Conservation (phyloP, 768 basidiomycete genomes). For the Serendipita sp. region DNA sequence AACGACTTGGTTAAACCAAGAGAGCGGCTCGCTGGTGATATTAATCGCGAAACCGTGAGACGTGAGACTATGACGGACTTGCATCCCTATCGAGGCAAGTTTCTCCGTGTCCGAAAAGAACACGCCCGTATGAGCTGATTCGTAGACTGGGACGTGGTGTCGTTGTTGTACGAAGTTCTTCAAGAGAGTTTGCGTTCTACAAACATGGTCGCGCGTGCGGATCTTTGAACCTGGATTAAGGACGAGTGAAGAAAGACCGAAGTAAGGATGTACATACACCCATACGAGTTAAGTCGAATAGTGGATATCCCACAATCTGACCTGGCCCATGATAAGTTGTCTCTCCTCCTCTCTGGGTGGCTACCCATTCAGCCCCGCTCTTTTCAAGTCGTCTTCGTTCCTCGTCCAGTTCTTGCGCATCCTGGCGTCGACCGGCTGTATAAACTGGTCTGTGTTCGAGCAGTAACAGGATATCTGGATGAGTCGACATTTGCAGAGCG, state of each 20-base stretch:
- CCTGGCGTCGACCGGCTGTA: constrained; percentile 81
- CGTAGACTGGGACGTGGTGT: constrained; percentile 39
- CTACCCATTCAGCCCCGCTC: constrained; percentile 77
- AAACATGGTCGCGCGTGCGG: constrained; percentile 66
- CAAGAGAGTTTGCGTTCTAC: constrained; percentile 59
- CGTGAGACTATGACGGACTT: constrained; percentile 86
- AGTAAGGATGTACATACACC: constrained; percentile 36
- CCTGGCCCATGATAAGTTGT: constrained; percentile 96
- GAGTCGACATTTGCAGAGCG: constrained; percentile 24
- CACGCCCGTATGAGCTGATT: constrained; percentile 78
- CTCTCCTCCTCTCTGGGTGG: constrained; percentile 75
- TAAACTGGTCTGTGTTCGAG: constrained; percentile 89
- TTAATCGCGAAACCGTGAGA: constrained; percentile 93
- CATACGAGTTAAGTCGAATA: constrained; percentile 75
- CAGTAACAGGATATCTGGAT: constrained; percentile 53
- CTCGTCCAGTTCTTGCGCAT: constrained; percentile 30
- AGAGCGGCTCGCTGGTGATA: constrained; percentile 58
- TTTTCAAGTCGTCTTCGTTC: constrained; percentile 51
- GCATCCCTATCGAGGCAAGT: constrained; percentile 90
- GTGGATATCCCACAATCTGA: constrained; percentile 88
- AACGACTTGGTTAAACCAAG: constrained; percentile 77
- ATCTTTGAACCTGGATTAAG: constrained; percentile 9
- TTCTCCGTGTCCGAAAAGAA: constrained; percentile 72
- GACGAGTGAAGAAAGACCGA: background rate
- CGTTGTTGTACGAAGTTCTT: constrained; percentile 41